Evolutionary conservation across 495 filamentous ascomycete genomes (phyloP).

Genomic region (Aspergillus conjunctus): DNA sequence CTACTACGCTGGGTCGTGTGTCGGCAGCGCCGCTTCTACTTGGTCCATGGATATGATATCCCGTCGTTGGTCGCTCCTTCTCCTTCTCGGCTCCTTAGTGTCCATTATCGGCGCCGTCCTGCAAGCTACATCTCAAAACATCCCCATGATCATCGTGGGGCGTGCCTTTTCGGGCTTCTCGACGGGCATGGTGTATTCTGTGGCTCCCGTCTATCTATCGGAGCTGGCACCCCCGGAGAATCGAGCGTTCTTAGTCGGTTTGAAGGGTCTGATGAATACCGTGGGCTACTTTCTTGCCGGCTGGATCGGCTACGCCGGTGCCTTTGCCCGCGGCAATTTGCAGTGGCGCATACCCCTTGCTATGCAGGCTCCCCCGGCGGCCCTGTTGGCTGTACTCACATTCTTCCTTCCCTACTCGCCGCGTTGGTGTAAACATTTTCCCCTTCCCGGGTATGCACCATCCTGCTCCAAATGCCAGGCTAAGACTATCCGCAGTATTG

Average conservation of each 20-base stretch:
- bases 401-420: conserved; percentile 26
- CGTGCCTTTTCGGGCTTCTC: background rate
- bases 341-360: conserved; percentile 13
- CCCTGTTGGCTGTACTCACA: conserved; percentile 21
- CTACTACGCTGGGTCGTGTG: background rate
- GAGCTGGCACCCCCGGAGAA: background rate
- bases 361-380: conserved; percentile 22
- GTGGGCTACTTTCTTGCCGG: conserved; percentile 2
- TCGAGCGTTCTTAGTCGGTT: conserved; percentile 1
- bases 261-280: conserved; percentile 5
- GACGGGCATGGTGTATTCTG: background rate
- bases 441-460: background rate
- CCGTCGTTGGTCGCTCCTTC: background rate
- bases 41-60: background rate
- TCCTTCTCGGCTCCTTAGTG: background rate
- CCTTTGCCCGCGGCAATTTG: conserved; percentile 2
- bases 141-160: background rate
- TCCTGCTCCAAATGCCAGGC: background rate
- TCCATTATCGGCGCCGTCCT: background rate
- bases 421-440: conserved; percentile 20
- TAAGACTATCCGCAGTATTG: background rate
- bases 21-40: background rate
- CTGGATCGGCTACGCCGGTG: conserved; percentile 10
- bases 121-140: background rate
- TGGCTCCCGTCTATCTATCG: background rate